A percentile compares a stretch with the other conserved stretches of the same genome.
phyloP scores from a whole-genome alignment of 768 basidiomycete species.

The Suillus placidus region DNA sequence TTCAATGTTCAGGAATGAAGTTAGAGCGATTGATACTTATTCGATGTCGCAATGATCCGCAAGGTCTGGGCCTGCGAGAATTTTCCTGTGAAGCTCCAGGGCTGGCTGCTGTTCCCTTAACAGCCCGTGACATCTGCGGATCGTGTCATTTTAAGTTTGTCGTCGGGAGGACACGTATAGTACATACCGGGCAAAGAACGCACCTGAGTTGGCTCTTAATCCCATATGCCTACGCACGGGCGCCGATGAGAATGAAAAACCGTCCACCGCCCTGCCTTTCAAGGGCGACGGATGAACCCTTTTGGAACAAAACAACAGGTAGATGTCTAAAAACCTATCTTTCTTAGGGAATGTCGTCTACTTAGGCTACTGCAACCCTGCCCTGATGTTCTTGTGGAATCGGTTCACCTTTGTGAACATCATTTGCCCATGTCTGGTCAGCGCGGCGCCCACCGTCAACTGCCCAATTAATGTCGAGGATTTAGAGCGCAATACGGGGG shows the following conservation, averaged over 20 bases:
- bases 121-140: neutral
- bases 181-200: too few relatives aligned
- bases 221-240: neutral
- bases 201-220: neutral
- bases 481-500: neutral
- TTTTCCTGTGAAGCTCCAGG: conserved; percentile 5
- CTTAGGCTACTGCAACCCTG: neutral
- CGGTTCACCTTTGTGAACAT: neutral
- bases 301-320: neutral
- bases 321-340: neutral
- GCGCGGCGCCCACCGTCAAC: neutral
- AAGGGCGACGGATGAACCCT: neutral
- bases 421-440: neutral
- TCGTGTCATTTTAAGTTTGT: neutral
- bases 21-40: neutral
- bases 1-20: neutral
- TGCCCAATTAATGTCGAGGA: neutral
- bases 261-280: neutral
- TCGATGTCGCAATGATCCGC: conserved; percentile 4
- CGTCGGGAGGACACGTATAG: neutral
- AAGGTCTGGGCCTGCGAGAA: neutral
- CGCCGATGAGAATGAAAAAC: neutral
- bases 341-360: neutral
- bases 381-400: neutral
- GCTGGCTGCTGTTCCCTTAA: neutral